phyloP scores from a whole-genome alignment of 1,139 yeast species.

The Nakaseomyces kungkrabaensis region DNA sequence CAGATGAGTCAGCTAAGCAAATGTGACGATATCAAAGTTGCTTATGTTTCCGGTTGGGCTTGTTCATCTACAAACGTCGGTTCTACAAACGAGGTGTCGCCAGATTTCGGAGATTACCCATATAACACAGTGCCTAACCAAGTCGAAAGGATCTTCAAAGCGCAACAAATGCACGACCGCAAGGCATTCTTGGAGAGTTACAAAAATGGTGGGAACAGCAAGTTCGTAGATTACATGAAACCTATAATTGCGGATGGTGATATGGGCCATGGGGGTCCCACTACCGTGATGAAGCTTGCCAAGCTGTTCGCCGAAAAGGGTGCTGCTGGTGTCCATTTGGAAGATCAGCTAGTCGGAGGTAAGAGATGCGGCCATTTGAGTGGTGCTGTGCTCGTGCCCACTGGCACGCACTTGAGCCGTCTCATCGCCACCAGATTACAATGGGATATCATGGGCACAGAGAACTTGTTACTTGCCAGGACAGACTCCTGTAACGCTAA shows the following conservation, averaged over 20 bases:
- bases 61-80: conserved; percentile 43
- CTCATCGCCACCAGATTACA: conserved; percentile 52
- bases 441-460: conserved; percentile 56
- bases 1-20: conserved; percentile 48
- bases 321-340: conserved; percentile 56
- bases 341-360: conserved; percentile 57
- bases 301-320: conserved; percentile 57
- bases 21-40: conserved; percentile 41
- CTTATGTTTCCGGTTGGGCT: conserved; percentile 57
- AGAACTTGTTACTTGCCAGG: conserved; percentile 49
- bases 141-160: conserved; percentile 49
- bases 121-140: conserved; percentile 60
- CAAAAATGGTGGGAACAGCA: conserved; percentile 16
- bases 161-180: conserved; percentile 49
- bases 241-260: conserved; percentile 63
- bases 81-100: conserved; percentile 50
- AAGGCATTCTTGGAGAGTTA: conserved; percentile 37
- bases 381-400: conserved; percentile 55
- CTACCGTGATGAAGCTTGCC: conserved; percentile 54
- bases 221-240: conserved; percentile 40
- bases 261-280: conserved; percentile 60
- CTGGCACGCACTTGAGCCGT: conserved; percentile 47
- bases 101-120: conserved; percentile 56
- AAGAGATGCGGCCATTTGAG: conserved; percentile 58
- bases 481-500: conserved; percentile 53